Conservation (phyloP, 192 early-diverging fungal species). For the Backusella australiensis region DNA sequence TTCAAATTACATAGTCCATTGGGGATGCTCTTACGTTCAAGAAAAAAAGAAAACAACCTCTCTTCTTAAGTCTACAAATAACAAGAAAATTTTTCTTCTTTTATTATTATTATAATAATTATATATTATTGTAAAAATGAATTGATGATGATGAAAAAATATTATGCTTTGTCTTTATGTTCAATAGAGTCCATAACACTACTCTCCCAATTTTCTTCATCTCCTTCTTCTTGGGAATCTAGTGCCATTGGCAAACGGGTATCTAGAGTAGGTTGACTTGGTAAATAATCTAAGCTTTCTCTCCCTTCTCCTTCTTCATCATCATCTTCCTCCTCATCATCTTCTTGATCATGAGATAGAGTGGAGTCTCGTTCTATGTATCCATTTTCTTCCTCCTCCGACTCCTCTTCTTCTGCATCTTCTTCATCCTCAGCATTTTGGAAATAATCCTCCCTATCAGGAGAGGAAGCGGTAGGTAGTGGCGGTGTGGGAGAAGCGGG, state of each 20-base stretch:
- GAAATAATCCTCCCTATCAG: neutral
- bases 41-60: neutral
- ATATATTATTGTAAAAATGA: neutral
- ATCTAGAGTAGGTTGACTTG: neutral
- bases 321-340: neutral
- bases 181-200: constrained; percentile 1
- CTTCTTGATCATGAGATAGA: neutral
- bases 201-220: neutral
- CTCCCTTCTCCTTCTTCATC: neutral
- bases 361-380: neutral
- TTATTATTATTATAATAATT: constrained; percentile 1
- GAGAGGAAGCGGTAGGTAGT: neutral
- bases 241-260: constrained; percentile 4
- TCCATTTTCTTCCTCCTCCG: neutral
- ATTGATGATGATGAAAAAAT: neutral
- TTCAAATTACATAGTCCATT: no score
- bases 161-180: neutral
- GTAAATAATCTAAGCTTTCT: constrained; percentile 10
- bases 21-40: neutral
- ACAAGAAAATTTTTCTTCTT: neutral
- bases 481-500: neutral
- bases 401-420: neutral
- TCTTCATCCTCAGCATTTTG: neutral
- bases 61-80: neutral
- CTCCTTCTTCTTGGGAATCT: neutral